Evolutionary conservation across 192 early-diverging fungal genomes (phyloP), one percentile per base, ranked within the genome.

Genomic region (Physocladia obscura): DNA sequence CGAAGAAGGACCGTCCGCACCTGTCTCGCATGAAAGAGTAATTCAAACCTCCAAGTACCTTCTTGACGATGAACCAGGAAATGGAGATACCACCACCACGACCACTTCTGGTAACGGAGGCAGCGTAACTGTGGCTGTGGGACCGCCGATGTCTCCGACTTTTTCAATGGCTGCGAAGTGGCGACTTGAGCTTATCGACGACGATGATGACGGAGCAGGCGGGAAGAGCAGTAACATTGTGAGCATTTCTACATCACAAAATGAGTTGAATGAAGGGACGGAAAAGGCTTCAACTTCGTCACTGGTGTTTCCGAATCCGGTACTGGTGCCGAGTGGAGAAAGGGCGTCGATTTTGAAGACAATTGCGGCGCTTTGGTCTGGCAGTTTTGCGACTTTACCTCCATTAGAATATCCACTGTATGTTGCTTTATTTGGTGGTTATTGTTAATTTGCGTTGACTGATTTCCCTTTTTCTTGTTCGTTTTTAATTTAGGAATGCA

Each of bases 361-460:
- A 3, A 69, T 93, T 0, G 79, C 91, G 4, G 88, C 82, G 34
- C 80, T 94, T 47, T 92, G 88, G 84, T 84, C 85, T 4, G 92
- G 89, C 17, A 89, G 84, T 67, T 72, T 83, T 1, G 82, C 76
- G 4, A 89, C 84, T 49, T 82, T 91, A 22, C 69, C 81, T 22
- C 88, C 91, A 19, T 73, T 94, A 36, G 88, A 89, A 39, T 89
- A 85, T 71, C 93, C 93, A 0, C 73, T 90, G 89, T 90, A 79
- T 79, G 83, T 82, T n/a, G 11, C 6, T n/a, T 21, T 62, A 21
- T 21, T 49, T 38, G n/a, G 61, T 15, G 4, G 60, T 62, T 15
- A 11, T 39, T 62, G 64, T 1, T 8, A 1, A 17, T 15, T 11
- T 27, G 29, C n/a, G 19, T 56, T 38, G 2, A 27, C 26, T 64